Conservation (phyloP, 2,329 filamentous ascomycete species). For the Fusarium cyanostomum region DNA sequence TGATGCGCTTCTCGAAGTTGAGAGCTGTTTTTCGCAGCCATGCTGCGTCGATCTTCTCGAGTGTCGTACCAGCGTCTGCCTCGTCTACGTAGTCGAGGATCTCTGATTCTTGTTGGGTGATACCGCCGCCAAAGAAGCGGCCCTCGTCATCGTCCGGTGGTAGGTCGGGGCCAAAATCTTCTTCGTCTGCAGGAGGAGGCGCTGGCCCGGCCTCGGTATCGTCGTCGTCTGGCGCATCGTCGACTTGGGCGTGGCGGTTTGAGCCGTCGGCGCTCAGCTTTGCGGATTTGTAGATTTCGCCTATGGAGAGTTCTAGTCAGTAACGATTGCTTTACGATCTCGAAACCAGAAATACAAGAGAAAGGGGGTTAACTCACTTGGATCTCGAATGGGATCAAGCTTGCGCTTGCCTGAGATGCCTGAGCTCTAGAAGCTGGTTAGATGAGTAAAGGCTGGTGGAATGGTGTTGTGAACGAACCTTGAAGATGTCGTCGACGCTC, state of each 20-base stretch:
- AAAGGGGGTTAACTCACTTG: slow-evolving; percentile 58
- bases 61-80: slow-evolving; percentile 50
- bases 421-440: slow-evolving; percentile 42
- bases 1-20: slow-evolving; percentile 89
- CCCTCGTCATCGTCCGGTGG: slow-evolving; percentile 78
- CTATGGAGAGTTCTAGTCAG: slow-evolving; percentile 48
- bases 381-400: slow-evolving; percentile 68
- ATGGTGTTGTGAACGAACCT: slow-evolving; percentile 47
- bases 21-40: slow-evolving; percentile 87
- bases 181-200: slow-evolving; percentile 61
- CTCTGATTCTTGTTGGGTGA: slow-evolving; percentile 81
- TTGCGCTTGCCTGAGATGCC: slow-evolving; percentile 69
- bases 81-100: slow-evolving; percentile 88
- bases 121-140: slow-evolving; percentile 93
- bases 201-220: slow-evolving; percentile 60
- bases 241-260: slow-evolving; percentile 57
- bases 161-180: slow-evolving; percentile 56
- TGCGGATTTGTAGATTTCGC: slow-evolving; percentile 71
- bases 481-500: slow-evolving; percentile 68
- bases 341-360: neutral
- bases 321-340: neutral
- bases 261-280: slow-evolving; percentile 59
- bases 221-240: slow-evolving; percentile 56
- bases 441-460: neutral
- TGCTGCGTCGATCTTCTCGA: slow-evolving; percentile 81